Conservation (phyloP, 2,329 filamentous ascomycete species). For the Karstenula rhodostoma region DNA sequence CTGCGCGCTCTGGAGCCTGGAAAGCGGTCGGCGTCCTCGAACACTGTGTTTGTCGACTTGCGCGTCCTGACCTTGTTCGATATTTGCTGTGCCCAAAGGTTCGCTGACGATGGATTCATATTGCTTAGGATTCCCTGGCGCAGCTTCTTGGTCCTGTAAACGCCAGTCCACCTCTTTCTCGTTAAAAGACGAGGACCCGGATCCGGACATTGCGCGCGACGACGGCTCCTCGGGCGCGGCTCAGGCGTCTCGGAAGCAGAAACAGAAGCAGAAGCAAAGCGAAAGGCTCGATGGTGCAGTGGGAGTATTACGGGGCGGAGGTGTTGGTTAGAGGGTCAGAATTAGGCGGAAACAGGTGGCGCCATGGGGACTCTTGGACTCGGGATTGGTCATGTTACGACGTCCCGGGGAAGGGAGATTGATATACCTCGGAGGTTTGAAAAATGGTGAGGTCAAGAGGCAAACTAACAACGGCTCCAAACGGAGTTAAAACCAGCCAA, state of each 20-base stretch:
- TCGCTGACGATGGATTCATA: constrained; percentile 53
- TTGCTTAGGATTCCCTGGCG: constrained; percentile 43
- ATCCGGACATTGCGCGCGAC: constrained; percentile 26
- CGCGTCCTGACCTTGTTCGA: constrained; percentile 45
- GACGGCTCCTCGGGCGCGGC: not conserved
- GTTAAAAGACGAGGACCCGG: constrained; percentile 22
- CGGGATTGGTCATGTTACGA: constrained; percentile 3
- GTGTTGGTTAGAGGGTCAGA: not conserved
- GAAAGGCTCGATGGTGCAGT: not conserved
- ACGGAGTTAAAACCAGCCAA: constrained; percentile 9
- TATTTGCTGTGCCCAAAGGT: constrained; percentile 45
- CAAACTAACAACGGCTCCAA: constrained; percentile 3
- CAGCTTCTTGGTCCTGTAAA: constrained; percentile 46
- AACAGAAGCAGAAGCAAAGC: not conserved
- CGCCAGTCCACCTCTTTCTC: constrained; percentile 50
- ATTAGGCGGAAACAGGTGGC: not conserved
- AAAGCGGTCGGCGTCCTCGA: constrained; percentile 27
- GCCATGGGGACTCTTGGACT: not conserved
- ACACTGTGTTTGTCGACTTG: constrained; percentile 28
- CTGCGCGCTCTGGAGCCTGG: constrained; percentile 38
- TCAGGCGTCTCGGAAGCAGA: constrained; percentile 3
- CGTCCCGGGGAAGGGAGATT: constrained; percentile 8
- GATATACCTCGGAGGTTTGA: constrained; percentile 10
- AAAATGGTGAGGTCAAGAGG: constrained; percentile 14
- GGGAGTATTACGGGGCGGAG: not conserved